Base-by-base conservation (phyloP, 2,329 filamentous ascomycete species). In the Monilinia polystroma region DNA sequence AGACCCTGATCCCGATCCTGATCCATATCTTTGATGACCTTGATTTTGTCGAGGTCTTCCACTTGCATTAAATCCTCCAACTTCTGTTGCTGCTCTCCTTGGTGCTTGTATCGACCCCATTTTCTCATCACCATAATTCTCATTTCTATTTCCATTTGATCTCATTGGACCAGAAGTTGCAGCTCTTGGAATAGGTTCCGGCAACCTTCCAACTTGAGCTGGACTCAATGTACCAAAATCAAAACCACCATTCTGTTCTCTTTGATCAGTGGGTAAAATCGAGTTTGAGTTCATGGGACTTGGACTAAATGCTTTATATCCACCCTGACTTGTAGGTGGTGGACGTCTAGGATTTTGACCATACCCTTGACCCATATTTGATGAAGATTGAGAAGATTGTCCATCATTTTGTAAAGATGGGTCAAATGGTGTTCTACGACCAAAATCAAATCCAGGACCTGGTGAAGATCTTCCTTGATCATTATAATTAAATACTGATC, bases 341-440 rank as follows among this genome's bases (percentile, higher is more conserved):
- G 26, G 43, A 23, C 0, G 35, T 60, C 20, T 47, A 18, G 26
- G 47, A 49, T 49, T 29, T 53, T 63, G 45, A 14, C 47, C 47
- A 52, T 63, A 53, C 8, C 32, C n/a, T 53, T 53, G 59, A 47
- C 29, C 29, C 20, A 47, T 57, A 35, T 38, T 64, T 8, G 52
- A 57, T 20, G 52, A 43, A 23, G 53, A 38, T 4, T 38, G 63
- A 20, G 51, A 47, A 41, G 32, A 29, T n/a, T 32, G 59, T 41
- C 47, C 29, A 41, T 38, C 26, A 5, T 47, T 56, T 57, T 64
- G 63, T 26, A 56, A 18, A 32, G 53, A 26, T 35, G 63, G 63
- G 35, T 64, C 29, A 20, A 64, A 64, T 35, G 63, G 63, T 14
- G 63, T 64, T 57, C 53, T 49, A 20, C 52, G 52, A 56, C 8